A percentile compares a stretch with the other conserved stretches of the same genome.
phyloP scores from a whole-genome alignment of 2,329 filamentous ascomycete species.

The Colletotrichum higginsianum region DNA sequence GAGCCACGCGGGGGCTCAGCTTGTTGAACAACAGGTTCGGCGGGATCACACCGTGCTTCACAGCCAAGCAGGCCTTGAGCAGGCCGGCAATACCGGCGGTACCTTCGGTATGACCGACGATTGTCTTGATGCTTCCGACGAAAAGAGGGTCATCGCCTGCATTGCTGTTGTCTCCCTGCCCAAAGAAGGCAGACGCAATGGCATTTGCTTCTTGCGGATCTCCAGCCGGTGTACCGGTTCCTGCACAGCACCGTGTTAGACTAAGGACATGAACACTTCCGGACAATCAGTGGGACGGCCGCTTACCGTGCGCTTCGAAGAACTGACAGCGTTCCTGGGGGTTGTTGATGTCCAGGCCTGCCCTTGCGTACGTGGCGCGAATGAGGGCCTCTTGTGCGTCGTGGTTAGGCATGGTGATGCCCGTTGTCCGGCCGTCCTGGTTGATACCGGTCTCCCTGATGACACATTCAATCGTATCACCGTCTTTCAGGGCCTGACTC shows the following conservation, averaged over 20 bases:
- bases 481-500: conserved; percentile 55
- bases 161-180: too few species aligned
- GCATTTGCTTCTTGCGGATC: conserved; percentile 56
- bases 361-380: conserved; percentile 45
- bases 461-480: conserved; percentile 46
- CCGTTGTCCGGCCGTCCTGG: conserved; percentile 43
- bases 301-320: conserved; percentile 51
- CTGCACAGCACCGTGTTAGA: background rate
- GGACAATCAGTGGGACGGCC: too few species aligned
- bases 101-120: conserved; percentile 48
- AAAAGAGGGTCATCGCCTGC: conserved; percentile 27
- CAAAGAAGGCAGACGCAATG: conserved; percentile 46
- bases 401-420: conserved; percentile 55
- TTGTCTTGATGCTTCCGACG: conserved; percentile 48
- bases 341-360: conserved; percentile 31
- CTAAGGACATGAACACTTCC: too few species aligned
- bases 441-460: conserved; percentile 45
- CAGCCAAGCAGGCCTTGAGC: conserved; percentile 45
- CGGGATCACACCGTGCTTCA: conserved; percentile 45
- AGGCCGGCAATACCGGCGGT: conserved; percentile 48
- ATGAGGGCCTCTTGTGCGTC: conserved; percentile 49
- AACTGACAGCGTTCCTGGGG: conserved; percentile 37
- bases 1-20: conserved; percentile 48
- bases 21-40: conserved; percentile 51
- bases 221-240: conserved; percentile 70